Evolutionary conservation across 306 rosid species (phyloP).

Genomic region (Cercis canadensis): DNA sequence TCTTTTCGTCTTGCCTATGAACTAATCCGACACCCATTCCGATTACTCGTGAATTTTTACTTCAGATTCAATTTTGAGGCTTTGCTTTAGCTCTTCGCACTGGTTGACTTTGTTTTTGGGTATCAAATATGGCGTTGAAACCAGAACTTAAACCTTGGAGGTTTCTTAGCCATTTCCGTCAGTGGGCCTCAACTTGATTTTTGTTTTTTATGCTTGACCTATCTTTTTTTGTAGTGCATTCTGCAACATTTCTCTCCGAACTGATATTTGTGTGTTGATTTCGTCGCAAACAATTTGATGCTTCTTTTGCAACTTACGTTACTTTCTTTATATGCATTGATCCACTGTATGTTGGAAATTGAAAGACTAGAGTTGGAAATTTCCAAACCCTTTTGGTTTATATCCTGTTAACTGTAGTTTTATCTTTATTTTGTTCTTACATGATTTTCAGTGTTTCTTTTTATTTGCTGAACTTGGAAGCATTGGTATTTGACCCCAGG

Average conservation of each 20-base stretch:
- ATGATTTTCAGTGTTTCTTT: not conserved
- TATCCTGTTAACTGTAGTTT: not conserved
- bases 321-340: not conserved
- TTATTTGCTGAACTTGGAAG: slow-evolving; percentile 8
- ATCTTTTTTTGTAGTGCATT: not conserved
- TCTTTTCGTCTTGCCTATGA: not conserved
- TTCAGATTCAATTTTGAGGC: not conserved
- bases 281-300: too few species aligned
- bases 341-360: not conserved
- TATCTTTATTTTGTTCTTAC: slow-evolving; percentile 1
- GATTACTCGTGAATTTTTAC: not conserved
- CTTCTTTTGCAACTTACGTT: too few species aligned
- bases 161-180: not conserved
- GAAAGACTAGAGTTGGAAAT: too few species aligned
- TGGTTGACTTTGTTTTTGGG: not conserved
- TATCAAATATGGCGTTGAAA: slow-evolving; percentile 8
- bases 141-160: not conserved
- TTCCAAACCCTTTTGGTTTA: not conserved
- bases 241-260: not conserved
- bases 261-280: not conserved
- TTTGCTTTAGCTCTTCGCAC: not conserved
- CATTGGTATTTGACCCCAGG: not conserved
- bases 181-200: not conserved
- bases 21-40: too few species aligned
- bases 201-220: not conserved